Conservation (phyloP, 805 yeast species). For the Kazachstania taianensis region DNA sequence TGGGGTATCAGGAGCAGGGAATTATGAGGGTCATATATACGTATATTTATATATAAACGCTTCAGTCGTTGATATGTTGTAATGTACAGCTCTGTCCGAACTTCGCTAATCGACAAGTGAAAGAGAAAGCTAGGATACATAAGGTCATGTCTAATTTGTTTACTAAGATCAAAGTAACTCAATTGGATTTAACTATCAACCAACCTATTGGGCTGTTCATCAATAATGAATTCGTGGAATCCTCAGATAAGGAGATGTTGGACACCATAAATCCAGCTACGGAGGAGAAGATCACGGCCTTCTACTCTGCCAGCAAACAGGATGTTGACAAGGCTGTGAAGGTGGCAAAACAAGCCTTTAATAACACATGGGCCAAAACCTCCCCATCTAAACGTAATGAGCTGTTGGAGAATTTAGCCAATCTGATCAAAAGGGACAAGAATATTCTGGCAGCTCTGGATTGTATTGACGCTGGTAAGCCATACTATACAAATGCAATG, state of each 20-base stretch:
- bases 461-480: constrained; percentile 48
- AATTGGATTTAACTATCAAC: constrained; percentile 28
- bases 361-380: constrained; percentile 35
- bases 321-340: constrained; percentile 44
- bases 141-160: background rate
- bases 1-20: too few species aligned
- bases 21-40: too few species aligned
- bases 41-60: too few species aligned
- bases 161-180: constrained; percentile 3
- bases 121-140: too few species aligned
- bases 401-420: constrained; percentile 36
- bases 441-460: constrained; percentile 44
- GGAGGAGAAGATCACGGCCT: constrained; percentile 36
- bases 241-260: constrained; percentile 30
- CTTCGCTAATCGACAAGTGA: too few species aligned
- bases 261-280: constrained; percentile 43
- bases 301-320: constrained; percentile 36
- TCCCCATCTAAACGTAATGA: constrained; percentile 36
- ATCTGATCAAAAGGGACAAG: constrained; percentile 36
- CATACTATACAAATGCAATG: constrained; percentile 38
- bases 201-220: constrained; percentile 60
- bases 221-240: constrained; percentile 40
- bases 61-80: background rate
- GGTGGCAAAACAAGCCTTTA: constrained; percentile 40
- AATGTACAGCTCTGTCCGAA: background rate